phyloP scores from a whole-genome alignment of 768 basidiomycete genomes.

The Filobasidium wieringae region DNA sequence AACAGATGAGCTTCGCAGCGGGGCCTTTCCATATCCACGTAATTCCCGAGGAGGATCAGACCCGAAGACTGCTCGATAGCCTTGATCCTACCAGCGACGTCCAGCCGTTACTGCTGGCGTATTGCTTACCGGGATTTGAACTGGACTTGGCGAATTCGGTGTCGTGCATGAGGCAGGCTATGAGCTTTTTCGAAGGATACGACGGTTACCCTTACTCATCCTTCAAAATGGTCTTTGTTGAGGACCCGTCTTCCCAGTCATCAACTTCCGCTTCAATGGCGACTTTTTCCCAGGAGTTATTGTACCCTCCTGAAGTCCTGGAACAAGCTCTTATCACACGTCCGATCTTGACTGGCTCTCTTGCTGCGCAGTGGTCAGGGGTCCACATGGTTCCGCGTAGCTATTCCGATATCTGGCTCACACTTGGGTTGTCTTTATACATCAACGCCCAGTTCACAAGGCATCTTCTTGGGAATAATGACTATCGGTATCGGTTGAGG shows the following conservation, averaged over 20 bases:
- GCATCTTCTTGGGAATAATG: slow-evolving; percentile 85
- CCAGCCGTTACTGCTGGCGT: slow-evolving; percentile 58
- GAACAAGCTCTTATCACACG: slow-evolving; percentile 88
- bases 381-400: slow-evolving; percentile 89
- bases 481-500: slow-evolving; percentile 87
- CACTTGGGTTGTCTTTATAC: slow-evolving; percentile 82
- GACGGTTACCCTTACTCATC: slow-evolving; percentile 90
- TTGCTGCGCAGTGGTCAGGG: slow-evolving; percentile 93
- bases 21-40: slow-evolving; percentile 78
- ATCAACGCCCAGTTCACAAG: slow-evolving; percentile 78
- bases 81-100: slow-evolving; percentile 15
- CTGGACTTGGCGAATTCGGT: slow-evolving; percentile 57
- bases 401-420: slow-evolving; percentile 93
- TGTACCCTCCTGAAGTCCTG: slow-evolving; percentile 77
- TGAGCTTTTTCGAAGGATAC: slow-evolving; percentile 74
- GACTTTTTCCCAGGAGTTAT: slow-evolving; percentile 62
- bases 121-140: slow-evolving; percentile 84
- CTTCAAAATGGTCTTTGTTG: slow-evolving; percentile 87
- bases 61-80: slow-evolving; percentile 48
- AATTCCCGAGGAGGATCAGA: slow-evolving; percentile 55
- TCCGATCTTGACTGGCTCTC: slow-evolving; percentile 69
- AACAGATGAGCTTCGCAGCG: slow-evolving; percentile 90
- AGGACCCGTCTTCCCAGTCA: slow-evolving; percentile 67
- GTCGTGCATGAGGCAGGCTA: slow-evolving; percentile 67
- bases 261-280: slow-evolving; percentile 78